Percentiles rank a stretch among this genome's conserved stretches.
Conservation (phyloP, 129 eudicot species). For the Logfia minima region DNA sequence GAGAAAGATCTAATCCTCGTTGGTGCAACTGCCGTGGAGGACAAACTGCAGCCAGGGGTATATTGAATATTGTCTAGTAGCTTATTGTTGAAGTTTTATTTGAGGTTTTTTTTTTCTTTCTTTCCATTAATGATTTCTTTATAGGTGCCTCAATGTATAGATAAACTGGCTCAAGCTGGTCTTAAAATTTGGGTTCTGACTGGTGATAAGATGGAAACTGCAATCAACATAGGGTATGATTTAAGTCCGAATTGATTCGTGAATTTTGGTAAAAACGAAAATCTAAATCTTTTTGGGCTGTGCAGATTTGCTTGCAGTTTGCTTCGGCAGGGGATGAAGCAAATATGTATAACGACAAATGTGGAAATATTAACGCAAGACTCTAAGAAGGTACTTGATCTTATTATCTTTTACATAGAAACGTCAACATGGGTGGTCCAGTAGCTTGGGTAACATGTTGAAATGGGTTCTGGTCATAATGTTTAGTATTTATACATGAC, state of each 20-base stretch:
- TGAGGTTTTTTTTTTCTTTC: neutral
- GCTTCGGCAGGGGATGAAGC: conserved; percentile 94
- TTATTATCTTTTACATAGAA: conserved; percentile 3
- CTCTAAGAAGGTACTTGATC: conserved; percentile 54
- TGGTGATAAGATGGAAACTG: conserved; percentile 99
- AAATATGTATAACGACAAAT: conserved; percentile 65
- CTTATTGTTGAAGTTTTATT: neutral
- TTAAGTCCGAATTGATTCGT: neutral
- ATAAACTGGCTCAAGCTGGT: conserved; percentile 97
- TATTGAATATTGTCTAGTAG: neutral
- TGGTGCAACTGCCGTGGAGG: conserved; percentile 97
- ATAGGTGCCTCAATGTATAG: conserved; percentile 93
- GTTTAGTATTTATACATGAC: neutral
- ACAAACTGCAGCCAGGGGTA: conserved; percentile 91
- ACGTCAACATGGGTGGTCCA: neutral
- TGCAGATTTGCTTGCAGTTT: conserved; percentile 90
- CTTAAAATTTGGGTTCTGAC: conserved; percentile 94
- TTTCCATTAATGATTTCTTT: conserved; percentile 9
- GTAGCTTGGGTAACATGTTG: neutral
- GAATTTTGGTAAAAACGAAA: neutral
- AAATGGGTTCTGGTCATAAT: neutral
- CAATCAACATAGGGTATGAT: conserved; percentile 88
- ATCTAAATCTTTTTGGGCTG: neutral
- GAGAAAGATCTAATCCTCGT: conserved; percentile 81
- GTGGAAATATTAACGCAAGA: conserved; percentile 43